Evolutionary conservation across 805 yeast species (phyloP), one percentile per base, ranked within the genome.

Genomic region (Sungouiozyma ichnusensis): DNA sequence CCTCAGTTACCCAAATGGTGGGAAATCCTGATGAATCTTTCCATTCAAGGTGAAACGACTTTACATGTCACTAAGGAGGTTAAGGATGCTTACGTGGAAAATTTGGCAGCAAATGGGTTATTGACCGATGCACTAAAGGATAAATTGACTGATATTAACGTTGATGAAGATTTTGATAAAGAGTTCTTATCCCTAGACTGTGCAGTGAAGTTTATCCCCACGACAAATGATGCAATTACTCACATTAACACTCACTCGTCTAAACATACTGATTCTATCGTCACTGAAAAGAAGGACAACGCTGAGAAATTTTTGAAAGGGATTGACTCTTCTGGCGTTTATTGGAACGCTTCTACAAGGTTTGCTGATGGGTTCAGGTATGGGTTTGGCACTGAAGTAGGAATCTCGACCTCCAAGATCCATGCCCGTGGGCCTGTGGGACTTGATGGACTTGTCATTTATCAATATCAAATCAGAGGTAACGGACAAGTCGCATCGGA

Each of bases 371-470:
- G 99, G 3, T 92, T 85, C 72, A 76, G 98, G 60, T 92, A 90
- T 58, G 99, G 99, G 0, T 92, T 94, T 60, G 99, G 99, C 41
- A 82, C 99, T 4, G 99, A 92, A 63, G 98, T 92, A 15, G 99
- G 99, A 31, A 90, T 92, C 45, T 82, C 95, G 38, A 92, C 98
- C 36, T 88, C 90, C 59, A 92, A 92, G 63, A 86, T 92, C 48
- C 99, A 92, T 60, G 95, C 98, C 8, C 75, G 99, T 55, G 99
- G 99, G 2, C 99, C 98, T 14, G 97, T 92, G 29, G 99, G 99
- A 2, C 71, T 92, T 27, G 99, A 92, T 59, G 99, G 99, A 1
- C 71, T 92, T 50, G 94, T 90, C 60, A 85, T 94, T 53, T 92
- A 92, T 63, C 97, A 92, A 64, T 92, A 92, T 61, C 92, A 86